A percentile compares a stretch with the other conserved stretches of the same genome.
These are phyloP conservation scores for Citrus reticulata DNA, from an alignment of 345 rosid species.

Conservation along the genomic window DNA sequence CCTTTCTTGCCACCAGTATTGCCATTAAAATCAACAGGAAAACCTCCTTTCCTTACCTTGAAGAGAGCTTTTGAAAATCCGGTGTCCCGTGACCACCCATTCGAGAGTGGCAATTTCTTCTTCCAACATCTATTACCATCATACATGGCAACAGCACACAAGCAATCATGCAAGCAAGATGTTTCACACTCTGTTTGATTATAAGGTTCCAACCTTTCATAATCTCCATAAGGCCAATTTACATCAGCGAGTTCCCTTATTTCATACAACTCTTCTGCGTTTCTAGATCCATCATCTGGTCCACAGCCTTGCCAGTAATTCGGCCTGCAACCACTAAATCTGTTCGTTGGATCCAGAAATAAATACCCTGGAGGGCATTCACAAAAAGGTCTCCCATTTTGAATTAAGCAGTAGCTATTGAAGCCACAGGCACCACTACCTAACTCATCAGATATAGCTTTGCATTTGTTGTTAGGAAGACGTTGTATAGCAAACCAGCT, in stretches of 20 bases:
- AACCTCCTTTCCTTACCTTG: slow-evolving; percentile 14
- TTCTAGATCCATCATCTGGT: slow-evolving; percentile 3
- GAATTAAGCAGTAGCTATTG: slow-evolving; percentile 19
- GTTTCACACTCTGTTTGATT: slow-evolving; percentile 13
- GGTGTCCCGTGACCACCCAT: not conserved
- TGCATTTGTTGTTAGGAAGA: slow-evolving; percentile 17
- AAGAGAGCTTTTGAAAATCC: slow-evolving; percentile 5
- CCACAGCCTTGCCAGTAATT: slow-evolving; percentile 14
- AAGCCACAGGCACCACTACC: slow-evolving; percentile 27
- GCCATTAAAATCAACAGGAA: not conserved
- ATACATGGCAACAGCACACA: slow-evolving; percentile 16
- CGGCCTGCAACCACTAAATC: slow-evolving; percentile 13
- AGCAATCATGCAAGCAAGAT: slow-evolving; percentile 20
- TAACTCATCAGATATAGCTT: not conserved
- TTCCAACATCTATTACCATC: slow-evolving; percentile 10
- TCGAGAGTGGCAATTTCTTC: slow-evolving; percentile 22
- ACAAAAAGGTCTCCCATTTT: slow-evolving; percentile 13
- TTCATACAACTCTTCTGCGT: slow-evolving; percentile 15
- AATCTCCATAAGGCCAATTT: slow-evolving; percentile 7
- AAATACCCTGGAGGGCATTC: slow-evolving; percentile 22
- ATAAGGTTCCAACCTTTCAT: slow-evolving; percentile 2
- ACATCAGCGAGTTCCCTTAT: not conserved
- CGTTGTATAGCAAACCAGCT: not conserved
- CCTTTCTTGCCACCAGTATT: not conserved
- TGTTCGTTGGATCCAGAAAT: slow-evolving; percentile 4